Evolutionary conservation across 2,329 filamentous ascomycete species (phyloP), one percentile per base, ranked within the genome.

Genomic region (Alternaria brassicicola): DNA sequence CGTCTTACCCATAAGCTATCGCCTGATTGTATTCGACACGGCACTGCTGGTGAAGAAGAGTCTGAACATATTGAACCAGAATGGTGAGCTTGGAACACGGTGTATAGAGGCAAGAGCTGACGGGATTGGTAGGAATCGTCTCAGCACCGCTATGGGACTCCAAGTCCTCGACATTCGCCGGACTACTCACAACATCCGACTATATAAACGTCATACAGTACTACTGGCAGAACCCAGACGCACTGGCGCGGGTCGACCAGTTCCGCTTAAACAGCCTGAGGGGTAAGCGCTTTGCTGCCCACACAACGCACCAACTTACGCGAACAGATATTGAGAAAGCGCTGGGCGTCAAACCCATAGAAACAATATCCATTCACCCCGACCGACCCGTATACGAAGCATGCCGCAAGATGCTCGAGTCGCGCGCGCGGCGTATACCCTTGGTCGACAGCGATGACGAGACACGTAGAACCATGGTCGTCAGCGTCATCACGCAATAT

Each of bases 131-230:
- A 98, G 94, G 92, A 73, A 99, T 99, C 76, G 95, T 99, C 55
- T 99, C 95, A 28, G 95, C 95, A 51, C 95, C 95, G 49, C 83
- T 99, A 65, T 99, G 95, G 95, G 93, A 99, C 78, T 97, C 94
- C 25, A 89, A 91, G 65, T 91, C 89, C 4, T 96, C 93, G 25
- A 92, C 90, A 33, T 99, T 98, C 78, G 95, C 94, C 38, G 95
- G 95, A 36, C 86, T 99, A 47, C 84, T 99, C 65, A 99, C 95
- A 26, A 95, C 93, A 63, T 96, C 93, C 61, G 95, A 99, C 80
- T 99, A 95, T 78, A 96, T 99, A 80, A 99, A 99, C 74, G 90
- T 99, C 56, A 96, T 99, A 38, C 94, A 98, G 77, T 99, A 99
- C 80, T 98, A 99, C 82, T 97, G 93, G 84, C 93, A 98, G 78